A percentile compares a stretch with the other conserved stretches of the same genome.
Evolutionary conservation across 2,329 filamentous ascomycete genomes (phyloP).

Genomic region (Colletotrichum echinochloae): DNA sequence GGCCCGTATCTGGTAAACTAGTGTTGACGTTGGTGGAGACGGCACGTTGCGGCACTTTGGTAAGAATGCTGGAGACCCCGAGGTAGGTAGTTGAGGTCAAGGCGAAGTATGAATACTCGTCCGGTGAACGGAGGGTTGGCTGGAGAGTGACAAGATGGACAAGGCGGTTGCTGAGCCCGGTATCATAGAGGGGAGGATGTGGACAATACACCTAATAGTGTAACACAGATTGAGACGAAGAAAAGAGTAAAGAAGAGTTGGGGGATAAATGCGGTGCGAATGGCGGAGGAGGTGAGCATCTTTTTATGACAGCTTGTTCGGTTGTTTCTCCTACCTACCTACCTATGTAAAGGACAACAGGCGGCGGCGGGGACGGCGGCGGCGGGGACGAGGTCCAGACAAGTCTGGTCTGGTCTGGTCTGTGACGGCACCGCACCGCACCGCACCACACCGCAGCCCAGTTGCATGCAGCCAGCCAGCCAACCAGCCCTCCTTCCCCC

Average conservation of each 20-base stretch:
- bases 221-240: conserved; percentile 2
- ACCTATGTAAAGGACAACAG: no score
- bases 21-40: background rate
- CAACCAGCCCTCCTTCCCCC: no score
- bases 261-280: background rate
- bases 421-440: conserved; percentile 18
- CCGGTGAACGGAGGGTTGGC: conserved; percentile 17
- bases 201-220: conserved; percentile 38
- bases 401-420: background rate
- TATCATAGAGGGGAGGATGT: background rate
- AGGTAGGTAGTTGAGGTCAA: conserved; percentile 16
- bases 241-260: conserved; percentile 2
- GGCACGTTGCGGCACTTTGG: conserved; percentile 10
- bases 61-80: conserved; percentile 1
- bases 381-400: conserved; percentile 10
- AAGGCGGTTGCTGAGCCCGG: conserved; percentile 1
- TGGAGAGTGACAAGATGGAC: background rate
- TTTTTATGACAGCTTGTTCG: conserved; percentile 37
- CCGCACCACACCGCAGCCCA: conserved; percentile 14
- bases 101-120: background rate
- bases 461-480: background rate
- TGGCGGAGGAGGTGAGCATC: conserved; percentile 25
- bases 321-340: no score
- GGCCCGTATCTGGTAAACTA: background rate
- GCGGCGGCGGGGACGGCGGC: conserved; percentile 12